Conservation (phyloP, 169 alveolate species). For the Cryptosporidium canis region DNA sequence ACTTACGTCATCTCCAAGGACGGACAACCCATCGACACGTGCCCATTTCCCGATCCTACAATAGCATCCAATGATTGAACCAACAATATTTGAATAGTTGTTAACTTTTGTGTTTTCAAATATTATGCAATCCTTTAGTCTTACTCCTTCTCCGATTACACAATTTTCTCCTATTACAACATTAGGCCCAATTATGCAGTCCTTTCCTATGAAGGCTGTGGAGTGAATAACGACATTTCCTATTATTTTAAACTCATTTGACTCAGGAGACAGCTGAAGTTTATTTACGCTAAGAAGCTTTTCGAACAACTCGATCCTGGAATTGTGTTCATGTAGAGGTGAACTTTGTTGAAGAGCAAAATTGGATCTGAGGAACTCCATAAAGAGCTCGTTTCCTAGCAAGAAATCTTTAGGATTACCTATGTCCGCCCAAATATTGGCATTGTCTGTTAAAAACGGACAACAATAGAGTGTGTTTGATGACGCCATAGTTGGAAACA, state of each 20-base stretch:
- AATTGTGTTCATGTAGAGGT: background rate
- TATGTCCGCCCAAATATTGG: conserved; percentile 90
- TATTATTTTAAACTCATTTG: conserved; percentile 17
- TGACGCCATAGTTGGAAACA: conserved; percentile 94
- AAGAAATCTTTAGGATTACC: conserved; percentile 93
- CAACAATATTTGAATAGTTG: conserved; percentile 84
- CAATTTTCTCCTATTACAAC: conserved; percentile 92
- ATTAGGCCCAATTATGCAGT: conserved; percentile 90
- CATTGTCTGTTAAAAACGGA: conserved; percentile 83
- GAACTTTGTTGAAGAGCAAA: background rate
- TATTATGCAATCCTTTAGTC: conserved; percentile 87
- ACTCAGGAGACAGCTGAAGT: background rate
- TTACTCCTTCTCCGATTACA: conserved; percentile 90
- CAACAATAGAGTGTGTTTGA: conserved; percentile 80
- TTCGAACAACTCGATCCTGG: background rate
- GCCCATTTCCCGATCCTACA: conserved; percentile 93
- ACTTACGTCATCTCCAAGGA: conserved; percentile 92
- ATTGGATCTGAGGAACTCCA: conserved; percentile 55
- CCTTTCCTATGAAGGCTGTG: conserved; percentile 85
- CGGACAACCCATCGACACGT: conserved; percentile 92
- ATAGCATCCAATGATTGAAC: conserved; percentile 93
- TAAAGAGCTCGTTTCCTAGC: conserved; percentile 83
- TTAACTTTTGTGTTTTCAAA: conserved; percentile 84
- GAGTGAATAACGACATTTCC: conserved; percentile 81
- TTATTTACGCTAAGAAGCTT: background rate